Percentiles rank a stretch among this genome's conserved stretches.
phyloP scores from a whole-genome alignment of 139 green algal species.

The Gonium pectorale region DNA sequence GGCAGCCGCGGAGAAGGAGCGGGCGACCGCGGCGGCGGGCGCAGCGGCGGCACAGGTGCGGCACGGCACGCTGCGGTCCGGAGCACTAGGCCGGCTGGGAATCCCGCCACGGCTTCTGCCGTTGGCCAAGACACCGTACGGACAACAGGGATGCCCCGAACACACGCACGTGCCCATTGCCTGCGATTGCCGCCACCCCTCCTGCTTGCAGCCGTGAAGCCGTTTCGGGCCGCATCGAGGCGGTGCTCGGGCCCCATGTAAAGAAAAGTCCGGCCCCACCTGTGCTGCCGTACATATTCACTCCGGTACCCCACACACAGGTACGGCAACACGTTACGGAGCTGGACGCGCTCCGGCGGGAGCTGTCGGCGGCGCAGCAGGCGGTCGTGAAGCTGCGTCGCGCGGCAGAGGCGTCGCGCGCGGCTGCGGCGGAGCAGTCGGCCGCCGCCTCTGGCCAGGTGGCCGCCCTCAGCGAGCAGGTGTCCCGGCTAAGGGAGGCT shows the following conservation, averaged over 20 bases:
- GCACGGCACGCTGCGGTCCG: neutral
- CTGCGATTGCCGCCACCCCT: neutral
- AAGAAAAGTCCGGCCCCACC: too few species aligned
- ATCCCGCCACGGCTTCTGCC: too few species aligned
- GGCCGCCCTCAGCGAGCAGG: slow-evolving; percentile 49
- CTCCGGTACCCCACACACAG: neutral
- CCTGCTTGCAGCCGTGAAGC: too few species aligned
- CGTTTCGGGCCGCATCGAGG: too few species aligned
- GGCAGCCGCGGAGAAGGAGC: slow-evolving; percentile 20
- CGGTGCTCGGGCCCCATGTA: too few species aligned
- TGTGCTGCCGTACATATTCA: neutral
- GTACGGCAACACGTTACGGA: slow-evolving; percentile 56
- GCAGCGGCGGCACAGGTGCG: slow-evolving; percentile 26
- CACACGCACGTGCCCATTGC: too few species aligned
- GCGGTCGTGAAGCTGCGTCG: slow-evolving; percentile 40
- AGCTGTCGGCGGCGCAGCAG: slow-evolving; percentile 35
- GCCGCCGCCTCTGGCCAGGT: slow-evolving; percentile 25
- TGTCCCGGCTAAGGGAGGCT: slow-evolving; percentile 56
- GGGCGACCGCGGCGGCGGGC: slow-evolving; percentile 3
- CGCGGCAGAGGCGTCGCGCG: slow-evolving; percentile 31
- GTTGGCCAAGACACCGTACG: too few species aligned
- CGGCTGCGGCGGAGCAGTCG: slow-evolving; percentile 12
- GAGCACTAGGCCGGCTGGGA: too few species aligned
- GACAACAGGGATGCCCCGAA: too few species aligned
- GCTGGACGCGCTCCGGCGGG: slow-evolving; percentile 44